Base-by-base conservation (phyloP, 805 yeast species). In the Monosporozyma solicola region DNA sequence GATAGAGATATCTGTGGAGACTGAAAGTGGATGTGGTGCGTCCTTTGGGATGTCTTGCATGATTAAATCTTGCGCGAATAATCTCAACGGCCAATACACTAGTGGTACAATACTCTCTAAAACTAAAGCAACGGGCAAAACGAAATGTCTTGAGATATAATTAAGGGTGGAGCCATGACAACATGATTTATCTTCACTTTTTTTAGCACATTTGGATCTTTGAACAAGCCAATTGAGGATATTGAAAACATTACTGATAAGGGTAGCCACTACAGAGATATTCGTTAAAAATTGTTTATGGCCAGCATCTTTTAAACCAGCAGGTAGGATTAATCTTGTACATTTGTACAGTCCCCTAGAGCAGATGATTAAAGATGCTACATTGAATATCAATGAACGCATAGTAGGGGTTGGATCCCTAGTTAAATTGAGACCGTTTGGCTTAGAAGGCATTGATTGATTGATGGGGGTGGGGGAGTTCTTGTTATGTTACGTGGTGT, bases 261-360 rank as follows among this genome's bases (percentile, higher is more conserved):
- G 57, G 2, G 86, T 76, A 16, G 76, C 61, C 1, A 68, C 61
- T 33, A 84, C 72, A 8, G 85, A 77, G n/a, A 84, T 60, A 62
- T 84, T 85, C 3, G 94, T 86, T 50, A 85, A 71, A 63, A 86
- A 86, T 62, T 86, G 92, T 68, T 76, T 77, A 53, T 80, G 85
- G 1, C 92, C 92, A 0, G 83, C 92, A 24, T 69, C 65, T 1
- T 61, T 70, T 29, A 85, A 66, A 39, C 67, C 71, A 1, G 67
- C 70, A 0, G 90, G 89, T 27, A 85, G 67, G 13, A 61, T 46
- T 11, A 69, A 54, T 13, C 47, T 29, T 5, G 67, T 53, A 35
- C 68, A 66, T n/a, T 52, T 48, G 50, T 55, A 55, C n/a, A 67
- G 50, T 9, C 72, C 72, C 57, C 63, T 66, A 3, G 60, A 49